Base-by-base conservation (phyloP, 2,329 filamentous ascomycete genomes). In the Mycosphaerella arachidis region DNA sequence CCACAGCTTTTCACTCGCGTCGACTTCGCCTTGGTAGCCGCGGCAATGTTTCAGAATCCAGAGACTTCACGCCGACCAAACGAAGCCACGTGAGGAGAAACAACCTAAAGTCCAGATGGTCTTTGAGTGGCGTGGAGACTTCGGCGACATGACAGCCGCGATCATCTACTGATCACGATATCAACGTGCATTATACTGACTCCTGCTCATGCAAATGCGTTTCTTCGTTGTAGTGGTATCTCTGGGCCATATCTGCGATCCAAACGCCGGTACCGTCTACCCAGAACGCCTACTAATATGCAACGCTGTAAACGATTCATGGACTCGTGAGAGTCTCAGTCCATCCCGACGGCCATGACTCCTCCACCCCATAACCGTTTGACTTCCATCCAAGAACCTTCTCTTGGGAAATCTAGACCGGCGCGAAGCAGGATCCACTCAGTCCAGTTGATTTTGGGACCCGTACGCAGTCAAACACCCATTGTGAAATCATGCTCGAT, bases 401-500 rank as follows among this genome's bases (percentile, higher is more conserved):
- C 69, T n/a, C 64, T 63, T 5, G 65, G 65, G 56, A 66, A 71
- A 30, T 71, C 68, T 30, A 70, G 58, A 16, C 68, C 68, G 53
- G 67, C 58, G 40, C 63, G 56, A n/a, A 71, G 60, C 24, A 56
- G 62, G n/a, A 64, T 48, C 66, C 66, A 71, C 45, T 69, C 67
- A 10, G 18, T 58, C 45, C 56, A 52, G 13, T 55, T 58, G 30
- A 57, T 9, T 24, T 58, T 59, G 12, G 37, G 43, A 18, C 27
- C 59, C 61, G 67, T 63, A 63, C 58, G 64, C 65, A 61, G 66
- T 81, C 81, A 96, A 43, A 96, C 87, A 6, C 91, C 90, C 92
- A 97, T 97, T 0, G 93, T 97, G 75, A 95, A 97, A 74, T 97
- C 93, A 75, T 97, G 91, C 77, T 97, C 93, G 75, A 99, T 97